phyloP scores from a whole-genome alignment of 768 basidiomycete genomes.

The Crassisporium funariophilum region DNA sequence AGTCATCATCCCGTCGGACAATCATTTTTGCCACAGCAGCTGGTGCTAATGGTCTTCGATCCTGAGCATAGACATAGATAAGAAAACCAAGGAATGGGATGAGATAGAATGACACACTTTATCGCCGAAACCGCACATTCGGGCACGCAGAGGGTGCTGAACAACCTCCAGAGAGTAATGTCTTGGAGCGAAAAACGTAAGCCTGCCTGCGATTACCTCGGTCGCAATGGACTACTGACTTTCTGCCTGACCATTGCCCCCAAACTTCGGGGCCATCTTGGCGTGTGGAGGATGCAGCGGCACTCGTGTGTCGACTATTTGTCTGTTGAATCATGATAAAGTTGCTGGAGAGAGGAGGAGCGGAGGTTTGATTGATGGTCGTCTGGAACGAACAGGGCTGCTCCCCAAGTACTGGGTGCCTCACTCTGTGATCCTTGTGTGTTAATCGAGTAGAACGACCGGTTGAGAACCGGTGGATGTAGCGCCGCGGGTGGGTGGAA shows the following conservation, averaged over 20 bases:
- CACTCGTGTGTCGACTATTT: constrained; percentile 45
- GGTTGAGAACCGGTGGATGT: constrained; percentile 15
- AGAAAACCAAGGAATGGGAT: constrained; percentile 11
- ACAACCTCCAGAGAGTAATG: constrained; percentile 84
- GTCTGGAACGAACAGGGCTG: constrained; percentile 13
- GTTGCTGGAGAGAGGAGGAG: constrained; percentile 14
- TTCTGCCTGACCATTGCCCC: constrained; percentile 70
- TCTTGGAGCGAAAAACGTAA: constrained; percentile 38
- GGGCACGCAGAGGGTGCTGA: constrained; percentile 86
- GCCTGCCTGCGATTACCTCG: constrained; percentile 12
- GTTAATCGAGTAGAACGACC: not conserved
- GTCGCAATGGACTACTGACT: constrained; percentile 40
- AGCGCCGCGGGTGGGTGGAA: constrained; percentile 9
- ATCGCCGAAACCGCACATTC: constrained; percentile 97
- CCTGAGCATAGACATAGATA: constrained; percentile 47
- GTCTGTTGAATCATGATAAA: constrained; percentile 68
- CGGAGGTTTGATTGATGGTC: constrained; percentile 12
- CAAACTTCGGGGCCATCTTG: constrained; percentile 59
- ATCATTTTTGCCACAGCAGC: constrained; percentile 88
- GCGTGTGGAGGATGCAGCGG: constrained; percentile 30
- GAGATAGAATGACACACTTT: constrained; percentile 55
- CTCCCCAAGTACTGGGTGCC: constrained; percentile 11
- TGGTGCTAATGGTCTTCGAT: constrained; percentile 89
- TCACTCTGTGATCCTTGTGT: constrained; percentile 5
- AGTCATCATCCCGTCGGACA: constrained; percentile 67